A percentile compares a stretch with the other conserved stretches of the same genome.
Evolutionary conservation across 78 protist species (phyloP).

Genomic region (Cyanophora paradoxa): DNA sequence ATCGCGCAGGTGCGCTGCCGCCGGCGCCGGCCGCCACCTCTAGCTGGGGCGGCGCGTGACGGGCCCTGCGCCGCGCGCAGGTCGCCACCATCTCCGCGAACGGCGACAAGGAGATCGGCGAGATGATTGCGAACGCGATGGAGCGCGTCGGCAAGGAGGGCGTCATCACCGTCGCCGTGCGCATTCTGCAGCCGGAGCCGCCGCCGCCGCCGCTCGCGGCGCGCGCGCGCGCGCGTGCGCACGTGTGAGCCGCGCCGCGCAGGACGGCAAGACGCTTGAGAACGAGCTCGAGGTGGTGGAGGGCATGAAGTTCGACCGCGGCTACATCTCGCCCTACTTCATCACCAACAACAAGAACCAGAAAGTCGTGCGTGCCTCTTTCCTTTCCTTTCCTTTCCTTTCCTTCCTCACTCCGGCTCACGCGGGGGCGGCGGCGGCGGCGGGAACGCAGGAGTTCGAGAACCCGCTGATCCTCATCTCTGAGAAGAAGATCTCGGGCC

Average conservation of each 20-base stretch:
- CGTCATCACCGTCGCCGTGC: conserved; percentile 97
- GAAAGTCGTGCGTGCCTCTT: conserved; percentile 50
- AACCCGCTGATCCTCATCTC: conserved; percentile 71
- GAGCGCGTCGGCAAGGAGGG: conserved; percentile 97
- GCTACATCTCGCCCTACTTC: conserved; percentile 94
- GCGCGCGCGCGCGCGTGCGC: no score
- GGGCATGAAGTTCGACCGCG: conserved; percentile 97
- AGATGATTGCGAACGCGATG: conserved; percentile 94
- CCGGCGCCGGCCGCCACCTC: no score
- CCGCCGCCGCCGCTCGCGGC: no score
- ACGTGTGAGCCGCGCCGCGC: no score
- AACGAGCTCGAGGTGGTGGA: conserved; percentile 83
- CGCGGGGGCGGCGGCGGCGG: no score
- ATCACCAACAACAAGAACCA: conserved; percentile 81
- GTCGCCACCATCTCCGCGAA: conserved; percentile 98
- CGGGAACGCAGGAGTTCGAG: conserved; percentile 78
- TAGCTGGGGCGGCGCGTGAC: no score
- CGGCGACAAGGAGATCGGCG: conserved; percentile 91
- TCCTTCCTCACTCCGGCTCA: no score
- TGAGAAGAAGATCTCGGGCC: conserved; percentile 67
- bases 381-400: neutral
- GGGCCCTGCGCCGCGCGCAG: no score
- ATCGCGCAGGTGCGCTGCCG: conserved; percentile 58
- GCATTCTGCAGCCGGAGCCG: no score
- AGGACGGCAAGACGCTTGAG: conserved; percentile 93